Conservation (phyloP, 2,329 filamentous ascomycete genomes). For the Camillea tinctor region DNA sequence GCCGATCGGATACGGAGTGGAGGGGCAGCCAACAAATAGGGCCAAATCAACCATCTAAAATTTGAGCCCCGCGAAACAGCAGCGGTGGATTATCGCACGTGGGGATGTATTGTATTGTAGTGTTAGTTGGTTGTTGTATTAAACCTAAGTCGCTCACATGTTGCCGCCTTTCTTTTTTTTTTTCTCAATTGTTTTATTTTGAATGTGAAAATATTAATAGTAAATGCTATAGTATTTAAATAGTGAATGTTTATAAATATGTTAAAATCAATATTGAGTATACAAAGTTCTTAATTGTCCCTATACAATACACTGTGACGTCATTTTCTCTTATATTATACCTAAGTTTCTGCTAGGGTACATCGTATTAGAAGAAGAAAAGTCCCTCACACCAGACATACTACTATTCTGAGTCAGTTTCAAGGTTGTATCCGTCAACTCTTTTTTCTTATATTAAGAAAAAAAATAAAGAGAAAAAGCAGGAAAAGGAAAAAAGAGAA, state of each 20-base stretch:
- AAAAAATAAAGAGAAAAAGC: too few relatives aligned
- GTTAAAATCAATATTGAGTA: too few relatives aligned
- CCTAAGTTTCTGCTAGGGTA: not conserved
- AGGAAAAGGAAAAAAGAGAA: too few relatives aligned
- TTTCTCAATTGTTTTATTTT: not conserved
- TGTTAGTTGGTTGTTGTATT: too few relatives aligned
- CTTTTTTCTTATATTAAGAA: not conserved
- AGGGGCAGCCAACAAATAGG: not conserved
- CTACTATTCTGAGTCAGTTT: too few relatives aligned
- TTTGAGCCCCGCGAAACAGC: constrained; percentile 2
- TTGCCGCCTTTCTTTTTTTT: not conserved
- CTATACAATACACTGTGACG: not conserved
- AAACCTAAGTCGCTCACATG: not conserved
- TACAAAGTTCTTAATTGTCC: too few relatives aligned
- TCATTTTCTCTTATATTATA: not conserved
- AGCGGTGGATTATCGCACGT: not conserved
- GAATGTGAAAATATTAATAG: too few relatives aligned
- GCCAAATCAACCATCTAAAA: not conserved
- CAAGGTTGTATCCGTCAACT: not conserved
- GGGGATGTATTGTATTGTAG: too few relatives aligned
- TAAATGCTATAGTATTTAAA: not conserved
- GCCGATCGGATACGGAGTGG: constrained; percentile 10
- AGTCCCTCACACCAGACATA: not conserved
- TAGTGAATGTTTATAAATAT: too few relatives aligned
- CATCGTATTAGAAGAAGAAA: not conserved